A percentile compares a stretch with the other conserved stretches of the same genome.
Conservation (phyloP, 768 basidiomycete species). For the Leccinum subgranulosum region DNA sequence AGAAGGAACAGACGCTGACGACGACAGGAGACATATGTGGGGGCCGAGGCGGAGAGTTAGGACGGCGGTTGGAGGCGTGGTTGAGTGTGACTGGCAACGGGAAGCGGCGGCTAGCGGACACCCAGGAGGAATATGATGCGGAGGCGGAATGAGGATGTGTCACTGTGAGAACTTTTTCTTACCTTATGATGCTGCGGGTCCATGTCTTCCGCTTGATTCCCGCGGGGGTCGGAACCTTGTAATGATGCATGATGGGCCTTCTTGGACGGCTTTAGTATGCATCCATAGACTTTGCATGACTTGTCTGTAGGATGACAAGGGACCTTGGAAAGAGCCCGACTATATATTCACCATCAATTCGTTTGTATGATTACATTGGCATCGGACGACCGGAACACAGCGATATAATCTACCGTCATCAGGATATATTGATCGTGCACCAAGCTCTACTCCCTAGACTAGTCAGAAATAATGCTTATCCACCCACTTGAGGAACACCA, state of each 20-base stretch:
- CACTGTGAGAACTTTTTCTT: conserved; percentile 1
- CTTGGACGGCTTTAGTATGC: background rate
- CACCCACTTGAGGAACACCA: too few relatives aligned
- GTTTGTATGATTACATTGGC: too few relatives aligned
- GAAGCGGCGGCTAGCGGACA: conserved; percentile 8
- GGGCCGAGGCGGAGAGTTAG: conserved; percentile 75
- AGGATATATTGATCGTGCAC: too few relatives aligned
- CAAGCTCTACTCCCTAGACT: too few relatives aligned
- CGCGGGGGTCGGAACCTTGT: background rate
- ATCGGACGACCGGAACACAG: too few relatives aligned
- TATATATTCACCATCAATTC: background rate
- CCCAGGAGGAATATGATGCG: conserved; percentile 14
- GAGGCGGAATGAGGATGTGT: conserved; percentile 14
- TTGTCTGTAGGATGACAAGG: background rate
- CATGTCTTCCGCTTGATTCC: background rate
- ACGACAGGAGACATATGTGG: conserved; percentile 76
- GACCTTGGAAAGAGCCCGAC: background rate
- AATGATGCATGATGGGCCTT: background rate
- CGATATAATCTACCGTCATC: too few relatives aligned
- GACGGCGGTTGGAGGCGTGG: conserved; percentile 73
- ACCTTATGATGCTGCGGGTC: background rate
- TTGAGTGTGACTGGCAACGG: conserved; percentile 41
- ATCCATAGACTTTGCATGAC: conserved; percentile 1
- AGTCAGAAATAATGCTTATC: too few relatives aligned
- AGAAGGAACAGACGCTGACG: conserved; percentile 68